Evolutionary conservation across 495 filamentous ascomycete species (phyloP).

Genomic region (Clavariopsis aquatica): DNA sequence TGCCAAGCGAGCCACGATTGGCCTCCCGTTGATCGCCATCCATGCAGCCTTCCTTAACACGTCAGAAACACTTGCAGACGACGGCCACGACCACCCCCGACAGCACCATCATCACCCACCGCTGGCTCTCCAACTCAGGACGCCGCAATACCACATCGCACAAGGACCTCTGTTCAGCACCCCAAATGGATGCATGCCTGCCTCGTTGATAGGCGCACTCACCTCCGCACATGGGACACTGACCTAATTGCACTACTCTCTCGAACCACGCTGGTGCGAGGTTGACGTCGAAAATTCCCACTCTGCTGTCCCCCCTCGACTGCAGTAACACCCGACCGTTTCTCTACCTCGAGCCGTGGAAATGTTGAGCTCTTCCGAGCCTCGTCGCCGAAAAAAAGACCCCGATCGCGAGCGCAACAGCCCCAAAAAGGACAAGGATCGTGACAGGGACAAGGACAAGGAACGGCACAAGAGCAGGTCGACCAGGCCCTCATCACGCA

Average conservation of each 20-base stretch:
- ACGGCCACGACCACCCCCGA: slow-evolving; percentile 4
- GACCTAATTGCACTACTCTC: slow-evolving; percentile 24
- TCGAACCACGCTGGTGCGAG: slow-evolving; percentile 31
- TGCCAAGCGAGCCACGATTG: slow-evolving; percentile 4
- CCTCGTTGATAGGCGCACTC: slow-evolving; percentile 33
- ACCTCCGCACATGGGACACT: slow-evolving; percentile 26
- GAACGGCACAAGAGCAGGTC: slow-evolving; percentile 24
- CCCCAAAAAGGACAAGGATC: slow-evolving; percentile 36
- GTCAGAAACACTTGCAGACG: slow-evolving; percentile 37
- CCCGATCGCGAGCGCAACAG: slow-evolving; percentile 40
- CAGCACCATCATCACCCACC: neutral
- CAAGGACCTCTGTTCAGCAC: slow-evolving; percentile 1
- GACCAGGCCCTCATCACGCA: slow-evolving; percentile 8
- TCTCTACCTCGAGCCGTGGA: slow-evolving; percentile 16
- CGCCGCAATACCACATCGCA: slow-evolving; percentile 9
- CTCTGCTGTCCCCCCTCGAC: slow-evolving; percentile 8
- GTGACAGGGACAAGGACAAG: slow-evolving; percentile 31
- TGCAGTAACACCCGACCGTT: slow-evolving; percentile 13
- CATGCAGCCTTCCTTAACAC: slow-evolving; percentile 31
- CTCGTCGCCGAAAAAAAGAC: slow-evolving; percentile 40
- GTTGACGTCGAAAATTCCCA: slow-evolving; percentile 13
- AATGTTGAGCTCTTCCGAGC: slow-evolving; percentile 37
- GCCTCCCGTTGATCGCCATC: slow-evolving; percentile 8
- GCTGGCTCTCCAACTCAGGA: neutral
- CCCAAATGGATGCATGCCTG: slow-evolving; percentile 21